Conservation (phyloP, 2,329 filamentous ascomycete genomes). For the Plenodomus tracheiphilus region DNA sequence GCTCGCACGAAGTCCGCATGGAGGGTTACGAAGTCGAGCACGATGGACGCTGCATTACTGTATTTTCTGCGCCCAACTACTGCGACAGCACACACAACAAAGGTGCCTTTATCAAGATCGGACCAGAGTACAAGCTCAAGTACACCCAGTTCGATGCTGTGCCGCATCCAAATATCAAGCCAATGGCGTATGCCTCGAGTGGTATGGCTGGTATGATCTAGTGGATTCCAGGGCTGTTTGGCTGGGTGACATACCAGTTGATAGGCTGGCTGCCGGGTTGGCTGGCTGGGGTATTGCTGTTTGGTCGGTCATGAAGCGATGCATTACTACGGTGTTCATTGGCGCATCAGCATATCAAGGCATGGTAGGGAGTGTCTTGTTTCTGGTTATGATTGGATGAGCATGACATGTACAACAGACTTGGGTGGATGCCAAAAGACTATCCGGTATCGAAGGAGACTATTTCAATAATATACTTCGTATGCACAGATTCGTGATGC, state of each 20-base stretch:
- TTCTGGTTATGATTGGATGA: slow-evolving; percentile 12
- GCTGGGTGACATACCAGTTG: neutral
- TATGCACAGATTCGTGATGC: neutral
- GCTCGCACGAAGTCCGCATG: slow-evolving; percentile 98
- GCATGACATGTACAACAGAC: neutral
- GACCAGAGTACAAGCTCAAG: slow-evolving; percentile 84
- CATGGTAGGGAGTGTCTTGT: slow-evolving; percentile 18
- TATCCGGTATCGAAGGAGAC: neutral
- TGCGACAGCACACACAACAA: slow-evolving; percentile 98
- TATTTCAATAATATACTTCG: neutral
- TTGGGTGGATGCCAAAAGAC: neutral
- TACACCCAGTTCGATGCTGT: slow-evolving; percentile 96
- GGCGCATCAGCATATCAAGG: slow-evolving; percentile 37
- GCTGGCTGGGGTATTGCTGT: slow-evolving; percentile 6
- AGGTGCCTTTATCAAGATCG: slow-evolving; percentile 97
- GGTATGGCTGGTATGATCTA: slow-evolving; percentile 78
- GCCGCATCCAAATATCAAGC: slow-evolving; percentile 91
- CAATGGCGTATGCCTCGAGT: slow-evolving; percentile 87
- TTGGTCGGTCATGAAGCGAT: slow-evolving; percentile 32
- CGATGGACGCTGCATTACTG: slow-evolving; percentile 94
- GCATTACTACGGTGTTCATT: slow-evolving; percentile 43
- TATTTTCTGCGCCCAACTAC: slow-evolving; percentile 97
- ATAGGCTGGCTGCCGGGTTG: neutral
- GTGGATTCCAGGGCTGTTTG: slow-evolving; percentile 4
- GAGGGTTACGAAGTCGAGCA: slow-evolving; percentile 99